These are phyloP conservation scores for Mycosarcoma maydis DNA, from an alignment of 1,284 basidiomycete genomes.

Conservation along the genomic window DNA sequence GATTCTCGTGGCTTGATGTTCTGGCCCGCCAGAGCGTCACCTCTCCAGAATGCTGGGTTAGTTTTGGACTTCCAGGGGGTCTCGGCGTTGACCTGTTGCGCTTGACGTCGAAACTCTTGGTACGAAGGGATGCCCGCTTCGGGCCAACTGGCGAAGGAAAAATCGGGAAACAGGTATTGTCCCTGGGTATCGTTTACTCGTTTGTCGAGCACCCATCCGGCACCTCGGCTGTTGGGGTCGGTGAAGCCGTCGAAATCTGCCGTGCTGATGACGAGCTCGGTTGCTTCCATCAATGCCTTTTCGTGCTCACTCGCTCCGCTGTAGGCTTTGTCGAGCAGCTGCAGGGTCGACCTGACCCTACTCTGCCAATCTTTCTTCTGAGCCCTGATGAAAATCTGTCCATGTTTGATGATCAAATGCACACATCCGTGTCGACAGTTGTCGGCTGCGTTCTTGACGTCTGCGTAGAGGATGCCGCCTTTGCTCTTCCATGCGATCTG, in stretches of 20 bases:
- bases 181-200: conserved; percentile 16
- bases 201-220: conserved; percentile 46
- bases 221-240: conserved; percentile 17
- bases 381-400: conserved; percentile 33
- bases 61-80: conserved; percentile 38
- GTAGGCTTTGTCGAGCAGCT: conserved; percentile 27
- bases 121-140: conserved; percentile 50
- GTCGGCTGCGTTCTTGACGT: conserved; percentile 33
- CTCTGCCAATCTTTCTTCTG: conserved; percentile 46
- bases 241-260: conserved; percentile 46
- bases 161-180: conserved; percentile 50
- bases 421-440: conserved; percentile 36
- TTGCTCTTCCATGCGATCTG: conserved; percentile 24
- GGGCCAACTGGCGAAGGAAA: conserved; percentile 50
- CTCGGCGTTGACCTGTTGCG: conserved; percentile 21
- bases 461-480: conserved; percentile 28
- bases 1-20: conserved; percentile 24
- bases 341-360: conserved; percentile 24
- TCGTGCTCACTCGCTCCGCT: conserved; percentile 26
- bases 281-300: conserved; percentile 18
- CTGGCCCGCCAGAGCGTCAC: conserved; percentile 19
- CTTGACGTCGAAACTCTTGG: conserved; percentile 30
- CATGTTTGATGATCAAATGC: conserved; percentile 39
- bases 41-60: conserved; percentile 37
- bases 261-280: conserved; percentile 35